phyloP scores from a whole-genome alignment of 1,284 basidiomycete genomes.

The Ganoderma lingzhi region DNA sequence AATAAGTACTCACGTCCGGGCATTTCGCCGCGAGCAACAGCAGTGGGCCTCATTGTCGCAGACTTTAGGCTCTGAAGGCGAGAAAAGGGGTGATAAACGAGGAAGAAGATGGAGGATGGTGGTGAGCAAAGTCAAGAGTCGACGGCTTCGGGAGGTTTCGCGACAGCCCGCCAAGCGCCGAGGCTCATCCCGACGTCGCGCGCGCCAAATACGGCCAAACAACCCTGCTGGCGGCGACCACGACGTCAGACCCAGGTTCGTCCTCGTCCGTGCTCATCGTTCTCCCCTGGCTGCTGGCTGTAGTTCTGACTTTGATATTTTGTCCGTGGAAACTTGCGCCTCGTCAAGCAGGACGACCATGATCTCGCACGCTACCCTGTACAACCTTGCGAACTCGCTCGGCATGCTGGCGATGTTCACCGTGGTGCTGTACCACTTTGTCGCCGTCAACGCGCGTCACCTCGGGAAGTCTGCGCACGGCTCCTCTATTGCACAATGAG shows the following conservation, averaged over 20 bases:
- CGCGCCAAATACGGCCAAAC: conserved; percentile 32
- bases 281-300: not conserved
- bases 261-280: conserved; percentile 16
- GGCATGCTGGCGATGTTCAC: conserved; percentile 86
- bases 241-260: conserved; percentile 30
- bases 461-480: conserved; percentile 38
- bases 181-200: conserved; percentile 26
- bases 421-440: conserved; percentile 87
- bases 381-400: conserved; percentile 84
- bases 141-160: conserved; percentile 30
- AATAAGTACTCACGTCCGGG: conserved; percentile 68
- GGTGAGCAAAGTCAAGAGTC: conserved; percentile 11
- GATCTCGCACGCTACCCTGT: conserved; percentile 85
- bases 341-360: conserved; percentile 42
- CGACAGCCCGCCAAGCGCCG: conserved; percentile 28
- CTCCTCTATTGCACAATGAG: conserved; percentile 18
- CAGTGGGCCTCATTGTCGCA: conserved; percentile 73
- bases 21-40: conserved; percentile 72
- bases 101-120: conserved; percentile 13
- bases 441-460: conserved; percentile 80
- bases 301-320: not conserved
- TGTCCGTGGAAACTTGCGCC: no score
- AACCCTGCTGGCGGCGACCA: conserved; percentile 33
- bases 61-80: conserved; percentile 22
- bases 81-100: conserved; percentile 15